Conservation (phyloP, 805 yeast species). For the Barnettozyma sucrosica region DNA sequence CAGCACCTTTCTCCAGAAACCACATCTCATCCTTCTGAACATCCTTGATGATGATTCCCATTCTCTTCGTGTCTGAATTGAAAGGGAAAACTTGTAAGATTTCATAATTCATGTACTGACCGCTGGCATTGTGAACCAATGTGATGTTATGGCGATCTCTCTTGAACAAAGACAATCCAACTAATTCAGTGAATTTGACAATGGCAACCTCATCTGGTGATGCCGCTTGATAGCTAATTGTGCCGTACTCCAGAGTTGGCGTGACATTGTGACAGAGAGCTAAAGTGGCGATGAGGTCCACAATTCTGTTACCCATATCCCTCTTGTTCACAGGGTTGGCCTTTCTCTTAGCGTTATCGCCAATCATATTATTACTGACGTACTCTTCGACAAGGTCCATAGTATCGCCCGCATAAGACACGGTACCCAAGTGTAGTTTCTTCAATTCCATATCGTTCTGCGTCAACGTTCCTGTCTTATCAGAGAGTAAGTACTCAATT, state of each 20-base stretch:
- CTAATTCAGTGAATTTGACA: constrained; percentile 81
- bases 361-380: constrained; percentile 29
- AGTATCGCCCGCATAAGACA: constrained; percentile 87
- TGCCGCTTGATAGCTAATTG: constrained; percentile 86
- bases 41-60: constrained; percentile 84
- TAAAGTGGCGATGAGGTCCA: constrained; percentile 74
- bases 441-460: constrained; percentile 97
- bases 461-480: constrained; percentile 95
- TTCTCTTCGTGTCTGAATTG: constrained; percentile 90
- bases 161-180: constrained; percentile 73
- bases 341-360: constrained; percentile 18
- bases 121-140: constrained; percentile 55
- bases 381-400: constrained; percentile 81
- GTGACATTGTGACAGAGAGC: constrained; percentile 98
- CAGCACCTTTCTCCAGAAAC: constrained; percentile 95
- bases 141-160: constrained; percentile 79
- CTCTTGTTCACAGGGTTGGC: constrained; percentile 38
- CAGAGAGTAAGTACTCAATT: constrained; percentile 85
- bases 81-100: constrained; percentile 87
- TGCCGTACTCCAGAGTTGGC: constrained; percentile 79
- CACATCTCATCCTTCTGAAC: constrained; percentile 59
- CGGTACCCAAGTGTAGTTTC: constrained; percentile 86
- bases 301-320: constrained; percentile 69
- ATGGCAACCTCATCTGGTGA: constrained; percentile 98
- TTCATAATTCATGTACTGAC: constrained; percentile 48